Base-by-base conservation (phyloP, 2,329 filamentous ascomycete genomes). In the Drechslerella coelobrocha region DNA sequence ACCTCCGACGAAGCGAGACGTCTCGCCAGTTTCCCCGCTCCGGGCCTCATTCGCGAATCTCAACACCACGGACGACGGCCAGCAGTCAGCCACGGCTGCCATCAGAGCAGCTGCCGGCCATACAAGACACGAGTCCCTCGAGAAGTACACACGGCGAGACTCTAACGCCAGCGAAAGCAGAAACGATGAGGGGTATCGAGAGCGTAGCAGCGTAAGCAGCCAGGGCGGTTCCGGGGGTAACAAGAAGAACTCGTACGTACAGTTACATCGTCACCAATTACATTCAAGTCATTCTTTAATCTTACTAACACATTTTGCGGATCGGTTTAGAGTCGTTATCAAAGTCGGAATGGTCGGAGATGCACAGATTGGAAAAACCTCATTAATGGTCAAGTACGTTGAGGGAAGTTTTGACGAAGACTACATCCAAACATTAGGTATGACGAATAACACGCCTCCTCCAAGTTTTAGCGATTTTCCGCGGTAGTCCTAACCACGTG, bases 291-390 rank as follows among this genome's bases (percentile, higher is more conserved):
- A 51, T 53, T 17, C 21, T 34, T 8, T 12, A 12, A 31, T 14
- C 41, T 54, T 45, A 60, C 54, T 34, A n/a, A 26, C 17, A 43
- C n/a, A n/a, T 52, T 31, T 31, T 39, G n/a, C 31, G 2, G 21
- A 24, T 23, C 12, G 24, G 39, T 26, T 74, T 57, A 88, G 85
- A 76, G 94, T 99, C 37, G 94, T 99, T 63, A 97, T 99, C 84
- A 99, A 99, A 81, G 94, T 99, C 55, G 94, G 94, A 77, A 99
- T 99, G 94, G 94, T 99, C 48, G 94, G 94, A 50, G 94, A 99
- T 81, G 94, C 94, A 65, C 94, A 99, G 81, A 99, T 99, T 76
- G 94, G 94, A 78, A 99, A 99, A 85, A 99, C 94, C 17, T 97
- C 92, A 74, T 81, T 99, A 78, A 99, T 99, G 94, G 94, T 99